These are phyloP conservation scores for Saprolegnia parasitica DNA, from an alignment of 352 stramenopile species.

Conservation along the genomic window DNA sequence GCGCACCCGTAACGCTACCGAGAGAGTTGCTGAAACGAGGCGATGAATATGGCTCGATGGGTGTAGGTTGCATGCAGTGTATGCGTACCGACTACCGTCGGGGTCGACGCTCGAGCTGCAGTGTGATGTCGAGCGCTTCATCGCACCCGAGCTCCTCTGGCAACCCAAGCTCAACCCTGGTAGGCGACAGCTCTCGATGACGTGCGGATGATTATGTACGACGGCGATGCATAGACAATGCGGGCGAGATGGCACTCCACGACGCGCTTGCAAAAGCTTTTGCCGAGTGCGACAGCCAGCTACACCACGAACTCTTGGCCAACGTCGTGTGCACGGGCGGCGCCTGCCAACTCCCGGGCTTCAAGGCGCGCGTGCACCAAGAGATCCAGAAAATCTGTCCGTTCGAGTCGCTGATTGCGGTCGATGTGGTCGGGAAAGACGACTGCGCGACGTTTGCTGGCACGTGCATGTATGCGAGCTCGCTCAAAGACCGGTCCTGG, in stretches of 20 bases:
- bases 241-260: not conserved
- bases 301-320: not conserved
- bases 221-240: not conserved
- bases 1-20: not conserved
- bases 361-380: slow-evolving; percentile 1
- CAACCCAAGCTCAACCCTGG: slow-evolving; percentile 8
- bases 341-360: not conserved
- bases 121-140: slow-evolving; percentile 13
- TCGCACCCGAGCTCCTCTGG: slow-evolving; percentile 8
- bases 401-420: not conserved
- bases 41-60: too few relatives aligned
- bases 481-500: not conserved
- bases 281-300: not conserved
- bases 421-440: not conserved
- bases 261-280: not conserved
- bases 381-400: slow-evolving; percentile 1
- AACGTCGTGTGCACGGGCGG: slow-evolving; percentile 4
- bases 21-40: too few relatives aligned
- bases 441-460: not conserved
- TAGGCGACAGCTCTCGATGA: not conserved
- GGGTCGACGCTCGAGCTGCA: not conserved
- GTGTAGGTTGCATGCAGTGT: not conserved
- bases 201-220: not conserved
- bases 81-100: not conserved
- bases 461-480: not conserved